Evolutionary conservation across 768 basidiomycete genomes (phyloP), one percentile per base, ranked within the genome.

Genomic region (Kwoniella mangroviensis): DNA sequence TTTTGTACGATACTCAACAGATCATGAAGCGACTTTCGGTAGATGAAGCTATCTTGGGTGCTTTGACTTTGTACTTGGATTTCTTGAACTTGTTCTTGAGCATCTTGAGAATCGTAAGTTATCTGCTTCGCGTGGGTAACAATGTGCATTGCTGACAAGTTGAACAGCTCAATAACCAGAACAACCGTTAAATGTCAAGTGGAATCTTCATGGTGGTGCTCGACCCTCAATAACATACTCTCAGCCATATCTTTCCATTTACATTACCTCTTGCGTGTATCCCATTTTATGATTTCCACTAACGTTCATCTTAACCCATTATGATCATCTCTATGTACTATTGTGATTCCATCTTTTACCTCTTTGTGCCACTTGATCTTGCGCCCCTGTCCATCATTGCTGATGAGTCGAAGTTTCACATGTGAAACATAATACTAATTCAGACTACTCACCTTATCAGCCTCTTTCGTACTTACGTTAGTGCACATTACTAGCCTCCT

Each of bases 11-110:
- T 83, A 98, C 96, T 2, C 94, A 91, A 82, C 81, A 89, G 72
- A 95, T 98, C 86, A 93, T 92, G 84, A 90, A 89, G 76, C 89
- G 89, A 69, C 85, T 97, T 21, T 92, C 91, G 1, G 93, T 94
- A 3, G 97, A 99, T 73, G 97, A 99, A 82, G 94, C 88, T 82
- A 94, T 97, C 74, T 85, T 97, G 85, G 96, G 90, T 22, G 87
- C 93, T 19, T 90, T 98, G 79, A 90, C 89, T 73, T 88, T 98
- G n/a, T 98, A 98, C 84, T 89, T 98, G 66, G 96, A 98, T 89
- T 91, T 84, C 75, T 89, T 89, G 64, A 82, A 81, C 68, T 65
- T 84, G 22, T 84, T 84, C 77, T 58, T 84, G 22, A 79, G 74
- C 67, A 77, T 84, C 53, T 69, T 84, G 19, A 73, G 83, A 56